These are phyloP conservation scores for Purpureocillium lavendulum DNA, from an alignment of 2,329 filamentous ascomycete genomes.

Conservation along the genomic window DNA sequence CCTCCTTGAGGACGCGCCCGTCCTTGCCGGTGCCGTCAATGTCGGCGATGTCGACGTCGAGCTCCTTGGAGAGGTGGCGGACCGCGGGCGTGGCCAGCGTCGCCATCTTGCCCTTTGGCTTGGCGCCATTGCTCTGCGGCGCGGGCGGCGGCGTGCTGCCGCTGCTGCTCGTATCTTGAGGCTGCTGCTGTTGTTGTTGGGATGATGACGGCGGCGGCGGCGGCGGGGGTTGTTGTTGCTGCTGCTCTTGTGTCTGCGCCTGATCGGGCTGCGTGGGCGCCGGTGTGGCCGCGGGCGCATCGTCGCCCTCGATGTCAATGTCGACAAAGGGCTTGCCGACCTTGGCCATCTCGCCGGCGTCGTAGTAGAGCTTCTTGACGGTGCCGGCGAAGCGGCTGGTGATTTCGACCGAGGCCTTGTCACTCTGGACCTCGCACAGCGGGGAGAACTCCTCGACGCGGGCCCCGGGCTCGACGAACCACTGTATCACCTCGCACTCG, in stretches of 20 bases:
- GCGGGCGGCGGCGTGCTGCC: constrained; percentile 2
- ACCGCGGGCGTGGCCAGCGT: constrained; percentile 87
- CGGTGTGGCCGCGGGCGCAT: constrained; percentile 35
- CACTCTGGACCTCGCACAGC: constrained; percentile 95
- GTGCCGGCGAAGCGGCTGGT: constrained; percentile 92
- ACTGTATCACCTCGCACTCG: constrained; percentile 98
- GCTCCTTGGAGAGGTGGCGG: constrained; percentile 74
- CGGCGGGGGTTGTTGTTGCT: constrained; percentile 5
- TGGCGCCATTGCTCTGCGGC: constrained; percentile 10
- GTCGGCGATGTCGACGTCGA: constrained; percentile 68
- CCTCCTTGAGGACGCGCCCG: constrained; percentile 86
- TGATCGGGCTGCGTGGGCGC: constrained; percentile 21
- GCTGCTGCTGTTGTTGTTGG: neutral
- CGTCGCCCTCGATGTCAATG: constrained; percentile 81
- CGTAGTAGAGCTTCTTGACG: constrained; percentile 93
- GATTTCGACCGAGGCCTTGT: constrained; percentile 88
- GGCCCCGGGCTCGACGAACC: constrained; percentile 95
- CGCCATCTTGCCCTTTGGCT: constrained; percentile 54
- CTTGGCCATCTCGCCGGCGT: constrained; percentile 91
- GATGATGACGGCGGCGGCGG: constrained; percentile 6
- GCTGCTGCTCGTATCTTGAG: neutral
- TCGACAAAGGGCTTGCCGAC: constrained; percentile 92
- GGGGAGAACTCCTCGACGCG: constrained; percentile 97
- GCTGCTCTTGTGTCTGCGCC: constrained; percentile 15
- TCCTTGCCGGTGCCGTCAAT: constrained; percentile 82